Percentiles rank a stretch among this genome's conserved stretches.
Conservation (phyloP, 2,329 filamentous ascomycete species). For the Fusarium metavorans region DNA sequence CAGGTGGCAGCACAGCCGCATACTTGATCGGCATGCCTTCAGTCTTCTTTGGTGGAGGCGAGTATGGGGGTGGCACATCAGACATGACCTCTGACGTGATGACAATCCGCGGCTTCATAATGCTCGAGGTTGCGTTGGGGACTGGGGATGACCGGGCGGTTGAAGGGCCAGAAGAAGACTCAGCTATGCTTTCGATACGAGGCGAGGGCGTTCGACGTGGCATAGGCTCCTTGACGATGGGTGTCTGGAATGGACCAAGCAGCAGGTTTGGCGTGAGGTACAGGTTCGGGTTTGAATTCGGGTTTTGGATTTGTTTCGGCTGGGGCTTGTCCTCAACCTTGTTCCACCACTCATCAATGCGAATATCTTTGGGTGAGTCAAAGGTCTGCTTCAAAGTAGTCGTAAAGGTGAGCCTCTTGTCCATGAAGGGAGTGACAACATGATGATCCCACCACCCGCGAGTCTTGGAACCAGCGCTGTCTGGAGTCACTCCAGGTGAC, state of each 20-base stretch:
- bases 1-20: slow-evolving; percentile 69
- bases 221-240: slow-evolving; percentile 53
- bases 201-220: slow-evolving; percentile 51
- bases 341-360: slow-evolving; percentile 55
- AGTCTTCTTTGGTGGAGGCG: slow-evolving; percentile 56
- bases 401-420: slow-evolving; percentile 57
- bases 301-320: slow-evolving; percentile 7
- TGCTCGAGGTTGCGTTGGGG: slow-evolving; percentile 28
- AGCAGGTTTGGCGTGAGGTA: slow-evolving; percentile 31
- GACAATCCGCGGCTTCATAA: slow-evolving; percentile 56
- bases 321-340: slow-evolving; percentile 24
- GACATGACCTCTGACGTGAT: slow-evolving; percentile 51
- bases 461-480: slow-evolving; percentile 68
- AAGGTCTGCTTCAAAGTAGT: slow-evolving; percentile 52
- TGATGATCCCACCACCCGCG: slow-evolving; percentile 84
- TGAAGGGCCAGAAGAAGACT: slow-evolving; percentile 31
- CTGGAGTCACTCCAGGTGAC: slow-evolving; percentile 52
- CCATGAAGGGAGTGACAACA: slow-evolving; percentile 76
- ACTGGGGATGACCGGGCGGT: slow-evolving; percentile 33
- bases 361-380: slow-evolving; percentile 47
- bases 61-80: slow-evolving; percentile 68
- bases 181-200: slow-evolving; percentile 23
- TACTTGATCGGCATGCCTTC: slow-evolving; percentile 60
- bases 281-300: slow-evolving; percentile 14
- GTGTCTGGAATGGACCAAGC: slow-evolving; percentile 43